A percentile compares a stretch with the other conserved stretches of the same genome.
phyloP scores from a whole-genome alignment of 306 rosid species.

The Rubus parviflorus region DNA sequence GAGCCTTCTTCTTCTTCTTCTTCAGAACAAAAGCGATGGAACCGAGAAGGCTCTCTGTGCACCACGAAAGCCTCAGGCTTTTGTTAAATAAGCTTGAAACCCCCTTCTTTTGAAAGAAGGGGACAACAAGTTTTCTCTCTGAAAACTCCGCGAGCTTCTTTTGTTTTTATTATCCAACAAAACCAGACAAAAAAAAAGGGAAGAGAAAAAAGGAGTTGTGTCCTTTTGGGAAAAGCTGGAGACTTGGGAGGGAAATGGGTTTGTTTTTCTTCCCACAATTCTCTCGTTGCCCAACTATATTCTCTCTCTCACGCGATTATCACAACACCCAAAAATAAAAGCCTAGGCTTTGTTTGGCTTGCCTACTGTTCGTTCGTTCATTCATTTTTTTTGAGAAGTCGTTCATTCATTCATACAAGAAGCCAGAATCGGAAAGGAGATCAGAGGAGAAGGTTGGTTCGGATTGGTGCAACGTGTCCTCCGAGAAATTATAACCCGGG shows the following conservation, averaged over 20 bases:
- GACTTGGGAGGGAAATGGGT: neutral
- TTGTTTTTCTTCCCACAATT: slow-evolving; percentile 16
- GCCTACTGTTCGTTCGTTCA: neutral
- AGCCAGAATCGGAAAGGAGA: neutral
- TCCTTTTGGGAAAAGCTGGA: neutral
- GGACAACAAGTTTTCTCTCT: slow-evolving; percentile 1
- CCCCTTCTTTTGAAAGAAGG: neutral
- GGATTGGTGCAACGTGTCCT: slow-evolving; percentile 21
- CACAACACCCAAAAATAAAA: neutral
- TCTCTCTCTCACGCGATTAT: slow-evolving; percentile 1
- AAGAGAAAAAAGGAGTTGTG: neutral
- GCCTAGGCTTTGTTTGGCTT: neutral
- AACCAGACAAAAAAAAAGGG: neutral
- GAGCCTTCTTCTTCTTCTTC: slow-evolving; percentile 12
- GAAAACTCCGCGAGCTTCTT: slow-evolving; percentile 16
- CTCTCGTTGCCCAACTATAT: slow-evolving; percentile 21
- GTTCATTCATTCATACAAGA: neutral
- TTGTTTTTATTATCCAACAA: neutral
- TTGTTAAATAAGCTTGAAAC: neutral
- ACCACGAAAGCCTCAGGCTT: too few relatives aligned
- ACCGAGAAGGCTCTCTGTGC: too few relatives aligned
- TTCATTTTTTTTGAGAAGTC: too few relatives aligned
- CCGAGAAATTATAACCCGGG: neutral
- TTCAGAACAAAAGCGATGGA: too few relatives aligned
- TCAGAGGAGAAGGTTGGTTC: neutral